phyloP scores from a whole-genome alignment of 139 green algal species.

The Coccomyxa sp. region DNA sequence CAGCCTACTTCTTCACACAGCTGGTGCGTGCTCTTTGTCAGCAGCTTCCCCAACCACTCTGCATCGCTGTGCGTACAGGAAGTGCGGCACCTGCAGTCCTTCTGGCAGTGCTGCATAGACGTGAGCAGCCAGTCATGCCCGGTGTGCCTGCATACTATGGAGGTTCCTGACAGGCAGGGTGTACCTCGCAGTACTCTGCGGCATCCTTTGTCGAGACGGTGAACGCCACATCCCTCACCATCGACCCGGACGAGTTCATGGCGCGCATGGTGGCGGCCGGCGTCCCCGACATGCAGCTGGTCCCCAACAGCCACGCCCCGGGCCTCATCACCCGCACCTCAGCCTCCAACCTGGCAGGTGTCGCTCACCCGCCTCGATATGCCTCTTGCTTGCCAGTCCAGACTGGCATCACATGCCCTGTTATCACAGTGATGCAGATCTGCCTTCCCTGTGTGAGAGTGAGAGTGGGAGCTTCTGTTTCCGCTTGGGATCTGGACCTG shows the following conservation, averaged over 20 bases:
- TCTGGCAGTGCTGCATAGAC: too few species aligned
- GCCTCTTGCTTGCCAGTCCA: not conserved
- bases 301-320: not conserved
- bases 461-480: not conserved
- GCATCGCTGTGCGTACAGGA: too few species aligned
- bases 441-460: too few species aligned
- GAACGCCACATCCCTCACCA: constrained; percentile 44
- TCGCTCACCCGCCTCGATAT: not conserved
- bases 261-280: constrained; percentile 65
- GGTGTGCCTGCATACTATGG: too few species aligned
- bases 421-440: too few species aligned
- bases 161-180: too few species aligned
- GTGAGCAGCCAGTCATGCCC: too few species aligned
- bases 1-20: constrained; percentile 72
- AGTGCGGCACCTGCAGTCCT: too few species aligned
- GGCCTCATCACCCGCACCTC: not conserved
- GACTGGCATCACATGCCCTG: not conserved
- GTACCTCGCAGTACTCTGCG: constrained; percentile 47
- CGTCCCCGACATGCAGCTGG: constrained; percentile 24
- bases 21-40: constrained; percentile 48
- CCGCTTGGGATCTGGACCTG: too few species aligned
- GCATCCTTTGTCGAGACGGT: constrained; percentile 68
- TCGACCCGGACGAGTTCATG: constrained; percentile 62
- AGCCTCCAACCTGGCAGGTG: not conserved
- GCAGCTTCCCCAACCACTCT: too few species aligned